Conservation (phyloP, 1,284 basidiomycete genomes). For the Schizophyllum commune region DNA sequence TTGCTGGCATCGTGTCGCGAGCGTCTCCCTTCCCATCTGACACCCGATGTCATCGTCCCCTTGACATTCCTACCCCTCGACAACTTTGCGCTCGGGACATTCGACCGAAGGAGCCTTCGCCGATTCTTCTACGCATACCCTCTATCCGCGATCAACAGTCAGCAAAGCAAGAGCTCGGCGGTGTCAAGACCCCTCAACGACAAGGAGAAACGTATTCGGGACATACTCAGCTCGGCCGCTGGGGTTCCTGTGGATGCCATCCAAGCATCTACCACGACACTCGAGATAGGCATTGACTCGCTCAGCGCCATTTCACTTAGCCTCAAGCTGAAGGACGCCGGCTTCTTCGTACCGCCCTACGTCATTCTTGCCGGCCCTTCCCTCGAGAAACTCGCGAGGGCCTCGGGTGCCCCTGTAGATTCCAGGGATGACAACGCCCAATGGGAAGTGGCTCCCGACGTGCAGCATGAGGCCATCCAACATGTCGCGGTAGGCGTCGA, state of each 20-base stretch:
- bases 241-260: conserved; percentile 3
- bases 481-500: neutral
- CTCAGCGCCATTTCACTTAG: conserved; percentile 7
- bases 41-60: conserved; percentile 6
- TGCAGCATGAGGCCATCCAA: neutral
- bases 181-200: neutral
- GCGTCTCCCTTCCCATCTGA: neutral
- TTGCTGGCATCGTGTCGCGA: conserved; percentile 2
- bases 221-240: conserved; percentile 4
- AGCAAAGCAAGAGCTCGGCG: neutral
- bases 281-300: conserved; percentile 8
- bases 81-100: neutral
- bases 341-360: conserved; percentile 8
- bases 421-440: neutral
- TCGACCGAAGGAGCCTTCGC: conserved; percentile 2
- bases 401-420: neutral
- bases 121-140: conserved; percentile 1
- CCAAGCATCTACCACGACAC: conserved; percentile 5
- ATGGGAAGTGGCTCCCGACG: neutral
- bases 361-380: conserved; percentile 8
- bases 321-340: conserved; percentile 3
- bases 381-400: conserved; percentile 3
- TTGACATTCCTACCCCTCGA: conserved; percentile 4
- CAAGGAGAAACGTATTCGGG: conserved; percentile 4
- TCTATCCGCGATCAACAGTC: neutral